These are phyloP conservation scores for Cladosporium sp. DNA, from an alignment of 2,329 filamentous ascomycete species.

Conservation along the genomic window DNA sequence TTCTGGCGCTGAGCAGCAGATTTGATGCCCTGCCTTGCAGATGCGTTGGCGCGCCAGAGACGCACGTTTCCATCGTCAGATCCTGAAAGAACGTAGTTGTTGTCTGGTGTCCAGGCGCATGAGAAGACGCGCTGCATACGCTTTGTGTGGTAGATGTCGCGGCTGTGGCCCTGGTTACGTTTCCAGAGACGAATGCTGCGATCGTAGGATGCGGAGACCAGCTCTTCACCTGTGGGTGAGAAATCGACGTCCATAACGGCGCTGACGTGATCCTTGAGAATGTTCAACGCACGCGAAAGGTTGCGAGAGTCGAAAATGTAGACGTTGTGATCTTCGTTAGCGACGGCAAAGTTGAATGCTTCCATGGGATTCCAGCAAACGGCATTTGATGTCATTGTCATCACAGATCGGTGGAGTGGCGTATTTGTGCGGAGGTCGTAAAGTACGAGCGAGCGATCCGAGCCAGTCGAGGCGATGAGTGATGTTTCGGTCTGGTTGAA, in stretches of 20 bases:
- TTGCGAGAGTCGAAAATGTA: conserved; percentile 94
- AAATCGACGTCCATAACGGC: conserved; percentile 98
- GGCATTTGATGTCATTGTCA: conserved; percentile 78
- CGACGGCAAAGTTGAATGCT: conserved; percentile 89
- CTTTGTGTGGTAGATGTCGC: conserved; percentile 96
- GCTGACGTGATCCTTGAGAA: conserved; percentile 82
- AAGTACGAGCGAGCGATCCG: conserved; percentile 80
- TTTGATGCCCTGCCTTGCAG: conserved; percentile 77
- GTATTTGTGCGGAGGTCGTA: conserved; percentile 88
- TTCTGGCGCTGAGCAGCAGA: conserved; percentile 79
- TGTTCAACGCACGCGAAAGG: conserved; percentile 80
- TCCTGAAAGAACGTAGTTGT: conserved; percentile 82
- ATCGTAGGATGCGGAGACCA: conserved; percentile 86
- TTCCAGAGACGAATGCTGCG: conserved; percentile 84
- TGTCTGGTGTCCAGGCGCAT: conserved; percentile 79
- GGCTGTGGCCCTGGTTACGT: conserved; percentile 72
- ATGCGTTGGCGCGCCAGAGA: conserved; percentile 85
- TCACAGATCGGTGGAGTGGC: conserved; percentile 73
- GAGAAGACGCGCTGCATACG: conserved; percentile 94
- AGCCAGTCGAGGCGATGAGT: conserved; percentile 77
- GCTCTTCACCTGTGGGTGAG: conserved; percentile 87
- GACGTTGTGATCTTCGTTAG: conserved; percentile 90
- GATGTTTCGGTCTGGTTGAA: conserved; percentile 96
- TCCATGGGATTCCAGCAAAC: conserved; percentile 96
- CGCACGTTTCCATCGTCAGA: conserved; percentile 91